phyloP scores from a whole-genome alignment of 192 early-diverging fungal species.

The Podochytrium sp. region DNA sequence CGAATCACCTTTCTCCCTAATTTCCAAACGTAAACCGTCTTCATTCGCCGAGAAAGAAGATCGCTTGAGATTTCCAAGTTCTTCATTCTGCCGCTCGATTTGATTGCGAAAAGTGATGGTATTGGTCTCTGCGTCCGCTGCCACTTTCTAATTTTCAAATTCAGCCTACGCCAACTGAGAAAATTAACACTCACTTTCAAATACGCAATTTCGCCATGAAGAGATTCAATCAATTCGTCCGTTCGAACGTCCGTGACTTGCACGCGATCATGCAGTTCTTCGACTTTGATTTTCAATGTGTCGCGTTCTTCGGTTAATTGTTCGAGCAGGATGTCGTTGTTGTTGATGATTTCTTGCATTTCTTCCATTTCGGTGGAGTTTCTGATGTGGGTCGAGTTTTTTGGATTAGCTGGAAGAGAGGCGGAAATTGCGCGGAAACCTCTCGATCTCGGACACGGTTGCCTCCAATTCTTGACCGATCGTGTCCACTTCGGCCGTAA shows the following conservation, averaged over 20 bases:
- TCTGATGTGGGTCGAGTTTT: slow-evolving; percentile 13
- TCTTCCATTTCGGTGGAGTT: slow-evolving; percentile 42
- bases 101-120: slow-evolving; percentile 22
- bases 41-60: slow-evolving; percentile 36
- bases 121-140: slow-evolving; percentile 31
- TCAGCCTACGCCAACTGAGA: background rate
- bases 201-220: slow-evolving; percentile 1
- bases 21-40: slow-evolving; percentile 36
- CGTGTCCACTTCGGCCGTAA: slow-evolving; percentile 45
- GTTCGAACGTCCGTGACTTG: slow-evolving; percentile 22
- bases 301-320: slow-evolving; percentile 50
- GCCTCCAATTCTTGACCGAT: slow-evolving; percentile 56
- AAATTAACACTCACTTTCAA: background rate
- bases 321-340: slow-evolving; percentile 45
- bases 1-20: slow-evolving; percentile 44
- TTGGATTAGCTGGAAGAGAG: background rate
- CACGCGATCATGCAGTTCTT: slow-evolving; percentile 43
- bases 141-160: background rate
- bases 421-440: slow-evolving; percentile 35
- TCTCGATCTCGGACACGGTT: slow-evolving; percentile 55
- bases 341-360: slow-evolving; percentile 28
- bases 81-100: slow-evolving; percentile 36
- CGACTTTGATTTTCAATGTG: slow-evolving; percentile 45
- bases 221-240: slow-evolving; percentile 3
- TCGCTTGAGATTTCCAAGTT: slow-evolving; percentile 35